Conservation (phyloP, 2,329 filamentous ascomycete species). For the Didymella exigua region DNA sequence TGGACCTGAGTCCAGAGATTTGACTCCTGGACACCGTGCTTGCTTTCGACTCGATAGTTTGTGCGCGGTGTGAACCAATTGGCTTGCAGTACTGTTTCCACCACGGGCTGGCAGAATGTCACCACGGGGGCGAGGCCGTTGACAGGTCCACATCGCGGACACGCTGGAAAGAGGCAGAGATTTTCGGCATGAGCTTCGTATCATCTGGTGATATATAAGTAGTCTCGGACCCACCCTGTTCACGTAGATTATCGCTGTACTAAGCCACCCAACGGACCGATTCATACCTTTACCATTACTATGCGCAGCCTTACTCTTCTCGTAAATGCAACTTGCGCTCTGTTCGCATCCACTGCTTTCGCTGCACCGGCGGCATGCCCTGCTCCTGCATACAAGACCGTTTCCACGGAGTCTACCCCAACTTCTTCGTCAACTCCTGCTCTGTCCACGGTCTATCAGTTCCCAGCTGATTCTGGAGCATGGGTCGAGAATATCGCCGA, state of each 20-base stretch:
- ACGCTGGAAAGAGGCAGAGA: slow-evolving; percentile 10
- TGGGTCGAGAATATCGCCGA: slow-evolving; percentile 20
- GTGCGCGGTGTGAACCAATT: slow-evolving; percentile 7
- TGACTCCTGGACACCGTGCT: slow-evolving; percentile 1
- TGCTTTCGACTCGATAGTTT: slow-evolving; percentile 6
- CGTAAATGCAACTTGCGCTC: slow-evolving; percentile 6
- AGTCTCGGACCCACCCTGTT: slow-evolving; percentile 4
- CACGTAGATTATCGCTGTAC: slow-evolving; percentile 8
- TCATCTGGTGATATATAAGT: slow-evolving; percentile 5
- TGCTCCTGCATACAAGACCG: background rate
- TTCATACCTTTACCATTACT: background rate
- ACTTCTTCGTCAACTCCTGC: background rate
- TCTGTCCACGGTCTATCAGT: slow-evolving; percentile 11
- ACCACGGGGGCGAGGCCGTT: slow-evolving; percentile 8
- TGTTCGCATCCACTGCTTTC: slow-evolving; percentile 2
- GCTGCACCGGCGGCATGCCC: slow-evolving; percentile 10
- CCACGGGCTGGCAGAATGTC: slow-evolving; percentile 2
- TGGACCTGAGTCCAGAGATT: slow-evolving; percentile 2
- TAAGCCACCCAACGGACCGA: slow-evolving; percentile 2
- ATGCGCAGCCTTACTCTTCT: slow-evolving; percentile 13
- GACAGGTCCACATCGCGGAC: slow-evolving; percentile 12
- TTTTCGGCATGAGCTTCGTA: slow-evolving; percentile 5
- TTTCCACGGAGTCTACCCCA: background rate
- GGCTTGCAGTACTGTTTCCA: background rate
- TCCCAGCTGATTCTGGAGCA: slow-evolving; percentile 9